phyloP scores from a whole-genome alignment of 805 yeast genomes.

The Monosporozyma yasuniensis region DNA sequence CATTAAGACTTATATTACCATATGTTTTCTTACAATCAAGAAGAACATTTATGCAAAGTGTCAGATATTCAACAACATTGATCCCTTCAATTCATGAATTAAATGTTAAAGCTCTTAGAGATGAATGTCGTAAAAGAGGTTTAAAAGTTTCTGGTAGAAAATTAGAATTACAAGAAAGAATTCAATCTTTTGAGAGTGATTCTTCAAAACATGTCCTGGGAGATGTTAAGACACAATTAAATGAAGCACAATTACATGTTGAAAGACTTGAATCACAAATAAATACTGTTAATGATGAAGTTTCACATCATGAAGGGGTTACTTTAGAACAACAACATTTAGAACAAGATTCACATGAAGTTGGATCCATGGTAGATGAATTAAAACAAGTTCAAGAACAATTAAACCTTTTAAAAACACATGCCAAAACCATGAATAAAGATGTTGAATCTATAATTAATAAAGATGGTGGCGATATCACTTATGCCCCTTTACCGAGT shows the following conservation, averaged over 20 bases:
- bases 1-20: neutral
- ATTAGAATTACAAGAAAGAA: conserved; percentile 40
- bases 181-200: neutral
- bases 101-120: conserved; percentile 45
- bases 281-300: neutral
- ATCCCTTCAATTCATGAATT: neutral
- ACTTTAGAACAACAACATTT: neutral
- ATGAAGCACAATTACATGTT: neutral
- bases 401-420: neutral
- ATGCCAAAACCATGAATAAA: neutral
- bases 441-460: neutral
- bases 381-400: neutral
- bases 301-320: neutral
- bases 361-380: neutral
- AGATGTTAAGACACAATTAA: neutral
- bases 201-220: neutral
- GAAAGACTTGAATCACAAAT: neutral
- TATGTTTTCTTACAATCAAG: neutral
- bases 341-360: neutral
- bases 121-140: conserved; percentile 53
- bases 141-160: conserved; percentile 55
- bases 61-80: neutral
- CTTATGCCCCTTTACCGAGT: neutral
- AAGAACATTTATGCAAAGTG: neutral
- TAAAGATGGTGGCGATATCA: neutral